A percentile compares a stretch with the other conserved stretches of the same genome.
These are phyloP conservation scores for Hemileccinum impolitum DNA, from an alignment of 768 basidiomycete genomes.

Conservation along the genomic window DNA sequence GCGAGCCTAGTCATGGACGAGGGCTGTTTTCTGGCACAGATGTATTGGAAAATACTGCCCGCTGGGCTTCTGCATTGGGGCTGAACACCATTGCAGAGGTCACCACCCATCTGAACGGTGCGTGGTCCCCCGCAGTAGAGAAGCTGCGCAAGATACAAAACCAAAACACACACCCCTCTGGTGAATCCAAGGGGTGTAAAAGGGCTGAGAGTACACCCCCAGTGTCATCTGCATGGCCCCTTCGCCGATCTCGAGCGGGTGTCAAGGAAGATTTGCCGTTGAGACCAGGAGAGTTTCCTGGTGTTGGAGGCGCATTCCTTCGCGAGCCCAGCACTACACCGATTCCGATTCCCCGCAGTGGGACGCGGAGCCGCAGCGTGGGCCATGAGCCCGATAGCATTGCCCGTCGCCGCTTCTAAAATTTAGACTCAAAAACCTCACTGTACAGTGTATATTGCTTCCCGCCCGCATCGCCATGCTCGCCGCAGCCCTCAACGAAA, in stretches of 20 bases:
- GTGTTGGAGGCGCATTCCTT: conserved; percentile 20
- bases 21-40: conserved; percentile 21
- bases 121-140: conserved; percentile 17
- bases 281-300: conserved; percentile 4
- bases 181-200: conserved; percentile 7
- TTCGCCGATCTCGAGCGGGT: conserved; percentile 8
- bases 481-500: neutral
- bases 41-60: conserved; percentile 25
- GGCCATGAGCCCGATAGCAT: conserved; percentile 17
- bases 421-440: neutral
- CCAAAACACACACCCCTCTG: neutral
- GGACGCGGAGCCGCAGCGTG: conserved; percentile 27
- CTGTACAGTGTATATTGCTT: neutral
- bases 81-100: conserved; percentile 23
- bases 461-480: neutral
- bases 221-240: conserved; percentile 22
- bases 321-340: conserved; percentile 27
- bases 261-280: conserved; percentile 9
- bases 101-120: conserved; percentile 11
- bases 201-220: conserved; percentile 31
- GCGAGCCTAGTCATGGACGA: conserved; percentile 20
- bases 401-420: conserved; percentile 17
- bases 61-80: conserved; percentile 25
- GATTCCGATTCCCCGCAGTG: conserved; percentile 18
- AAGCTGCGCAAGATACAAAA: conserved; percentile 22